phyloP scores from a whole-genome alignment of 1,139 yeast genomes.

The Candida labiduridarum region DNA sequence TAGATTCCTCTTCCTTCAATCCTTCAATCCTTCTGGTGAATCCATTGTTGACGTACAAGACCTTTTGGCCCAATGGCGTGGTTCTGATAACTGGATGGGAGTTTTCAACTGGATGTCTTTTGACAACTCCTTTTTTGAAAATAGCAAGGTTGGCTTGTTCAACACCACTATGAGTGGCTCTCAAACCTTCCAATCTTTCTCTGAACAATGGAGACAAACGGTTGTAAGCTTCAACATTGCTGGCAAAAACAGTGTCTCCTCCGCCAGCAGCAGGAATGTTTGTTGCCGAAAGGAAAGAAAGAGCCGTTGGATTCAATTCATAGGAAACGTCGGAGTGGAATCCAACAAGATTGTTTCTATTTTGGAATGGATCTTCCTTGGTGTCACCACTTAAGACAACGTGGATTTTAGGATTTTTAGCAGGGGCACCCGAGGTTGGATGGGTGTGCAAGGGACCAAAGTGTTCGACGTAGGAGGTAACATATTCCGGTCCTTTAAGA shows the following conservation, averaged over 20 bases:
- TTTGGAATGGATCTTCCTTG: conserved; percentile 34
- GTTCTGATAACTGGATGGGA: conserved; percentile 69
- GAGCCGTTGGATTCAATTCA: conserved; percentile 70
- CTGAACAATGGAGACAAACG: conserved; percentile 65
- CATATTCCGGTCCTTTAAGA: conserved; percentile 55
- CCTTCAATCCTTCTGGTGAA: conserved; percentile 67
- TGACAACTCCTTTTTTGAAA: conserved; percentile 59
- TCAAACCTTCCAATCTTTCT: conserved; percentile 54
- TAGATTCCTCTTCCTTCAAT: conserved; percentile 65
- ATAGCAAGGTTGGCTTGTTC: conserved; percentile 66
- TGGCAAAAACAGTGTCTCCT: conserved; percentile 75
- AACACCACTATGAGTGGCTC: conserved; percentile 67
- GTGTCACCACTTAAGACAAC: conserved; percentile 54
- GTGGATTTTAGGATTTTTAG: conserved; percentile 55
- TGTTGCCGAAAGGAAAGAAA: conserved; percentile 61
- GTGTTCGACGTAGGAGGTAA: conserved; percentile 57
- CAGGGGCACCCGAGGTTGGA: conserved; percentile 73
- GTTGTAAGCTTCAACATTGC: conserved; percentile 67
- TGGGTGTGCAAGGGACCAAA: conserved; percentile 74
- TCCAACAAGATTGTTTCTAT: conserved; percentile 33
- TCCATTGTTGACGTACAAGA: conserved; percentile 59
- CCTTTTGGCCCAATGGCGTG: conserved; percentile 69
- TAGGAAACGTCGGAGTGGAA: conserved; percentile 77
- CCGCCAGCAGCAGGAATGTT: conserved; percentile 72
- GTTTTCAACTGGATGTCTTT: conserved; percentile 60